Base-by-base conservation (phyloP, 208 protist genomes). In the Leishmania turanica region DNA sequence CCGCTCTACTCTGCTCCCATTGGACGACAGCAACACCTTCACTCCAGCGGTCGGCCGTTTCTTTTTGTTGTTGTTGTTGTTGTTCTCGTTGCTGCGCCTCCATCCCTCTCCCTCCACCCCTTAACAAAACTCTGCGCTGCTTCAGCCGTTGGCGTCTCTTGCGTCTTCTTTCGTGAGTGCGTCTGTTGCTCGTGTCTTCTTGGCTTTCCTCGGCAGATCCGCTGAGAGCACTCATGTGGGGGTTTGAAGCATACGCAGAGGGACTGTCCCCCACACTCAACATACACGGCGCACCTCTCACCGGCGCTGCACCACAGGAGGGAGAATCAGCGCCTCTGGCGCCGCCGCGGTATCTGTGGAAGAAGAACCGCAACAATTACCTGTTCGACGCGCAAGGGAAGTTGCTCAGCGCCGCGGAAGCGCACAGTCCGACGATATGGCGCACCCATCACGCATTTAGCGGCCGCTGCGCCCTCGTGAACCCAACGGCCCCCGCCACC, bases 371-470 rank as follows among this genome's bases (percentile, higher is more conserved):
- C 37, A 91, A 88, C 84, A 86, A 83, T 78, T 82, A 58, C 56
- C 75, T 88, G 40, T 87, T 86, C 66, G 84, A 90, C 37, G 84
- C 70, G 0, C 31, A 78, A 42, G 88, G 90, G 3, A 74, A 79
- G 40, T 84, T 85, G 37, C 85, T 96, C 5, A 68, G 53, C 27
- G 45, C 82, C 1, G 45, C 74, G 1, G 89, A 87, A 27, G 42
- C 68, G 9, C 84, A 84, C 31, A 34, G 64, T 1, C 89, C 68
- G 24, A 89, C 87, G 7, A 92, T 83, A 15, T 97, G 93, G 92
- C 90, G 93, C 62, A 90, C 91, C 0, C 89, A 93, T 80, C 91
- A 93, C 85, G 89, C 91, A 40, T 95, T 97, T 75, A 91, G 90
- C 69, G 93, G 86, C 3, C 91, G 92, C 15, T 97, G 91, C 68